Conservation (phyloP, 169 alveolate species). For the Hammondia hammondi region DNA sequence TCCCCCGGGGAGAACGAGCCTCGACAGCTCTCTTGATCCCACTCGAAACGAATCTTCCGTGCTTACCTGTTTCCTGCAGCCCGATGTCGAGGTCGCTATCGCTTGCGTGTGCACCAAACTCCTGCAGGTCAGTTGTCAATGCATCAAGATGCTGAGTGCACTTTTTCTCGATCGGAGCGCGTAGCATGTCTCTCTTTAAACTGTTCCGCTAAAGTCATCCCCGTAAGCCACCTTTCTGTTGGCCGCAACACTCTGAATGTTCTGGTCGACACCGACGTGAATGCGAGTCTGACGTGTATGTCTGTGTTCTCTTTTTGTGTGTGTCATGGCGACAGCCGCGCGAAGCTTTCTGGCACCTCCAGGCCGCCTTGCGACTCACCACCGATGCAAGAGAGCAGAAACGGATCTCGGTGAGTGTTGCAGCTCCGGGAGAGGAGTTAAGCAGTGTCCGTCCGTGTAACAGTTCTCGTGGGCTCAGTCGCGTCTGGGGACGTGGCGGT, state of each 20-base stretch:
- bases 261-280: no score
- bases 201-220: no score
- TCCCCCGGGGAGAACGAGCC: no score
- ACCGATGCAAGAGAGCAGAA: slow-evolving; percentile 1
- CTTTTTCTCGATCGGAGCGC: no score
- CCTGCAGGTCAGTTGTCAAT: neutral
- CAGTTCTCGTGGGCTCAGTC: no score
- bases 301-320: neutral
- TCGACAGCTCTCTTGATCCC: no score
- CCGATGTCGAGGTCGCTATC: slow-evolving; percentile 11
- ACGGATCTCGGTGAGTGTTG: slow-evolving; percentile 4
- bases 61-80: neutral
- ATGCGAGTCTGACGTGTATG: neutral
- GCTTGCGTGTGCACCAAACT: neutral
- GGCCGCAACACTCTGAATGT: no score
- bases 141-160: neutral
- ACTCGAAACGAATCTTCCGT: neutral
- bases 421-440: no score
- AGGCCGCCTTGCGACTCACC: slow-evolving; percentile 12
- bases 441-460: no score
- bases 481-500: no score
- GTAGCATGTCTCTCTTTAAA: no score
- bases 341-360: slow-evolving; percentile 4
- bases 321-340: neutral
- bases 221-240: no score